Evolutionary conservation across 1,284 basidiomycete genomes (phyloP), one percentile per base, ranked within the genome.

Genomic region (Ustilago loliicola): DNA sequence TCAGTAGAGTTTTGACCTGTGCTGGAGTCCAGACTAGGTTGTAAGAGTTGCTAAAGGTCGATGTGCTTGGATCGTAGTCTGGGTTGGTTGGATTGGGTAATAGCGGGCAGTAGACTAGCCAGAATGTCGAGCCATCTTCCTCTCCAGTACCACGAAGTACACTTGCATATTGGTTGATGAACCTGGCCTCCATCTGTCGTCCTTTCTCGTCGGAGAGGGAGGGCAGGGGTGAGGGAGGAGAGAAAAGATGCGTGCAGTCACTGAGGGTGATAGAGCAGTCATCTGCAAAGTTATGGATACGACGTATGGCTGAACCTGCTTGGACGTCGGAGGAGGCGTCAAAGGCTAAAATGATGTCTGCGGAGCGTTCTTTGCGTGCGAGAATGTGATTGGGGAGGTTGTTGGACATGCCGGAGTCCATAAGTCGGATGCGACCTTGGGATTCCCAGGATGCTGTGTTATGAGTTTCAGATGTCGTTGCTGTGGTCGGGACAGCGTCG

Each of bases 271-370:
- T 59, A 5, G 71, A 40, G 51, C 78, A 73, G 40, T 85, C 80
- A 51, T 69, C 64, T 11, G 74, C 81, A 67, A 85, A 85, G 45
- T 83, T 80, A 66, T 78, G 72, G 21, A 85, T 67, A 6, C 83
- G 76, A 32, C 62, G 65, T 29, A 83, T 60, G 5, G 81, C 80
- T 8, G 83, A 82, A 17, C 80, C 83, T 10, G 66, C 76, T 72
- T 84, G 82, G 27, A 84, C 81, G 61, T 85, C 83, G 4, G 83
- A 84, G 1, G 83, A 84, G n/a, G 83, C 75, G 65, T 85, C 83
- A n/a, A 85, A 83, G 23, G 81, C 75, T 47, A 84, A 60, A 63
- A 85, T 73, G 61, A 85, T 72, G 61, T 85, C 83, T 1, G 81
- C 83, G 3, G 61, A 30, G 30, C 83, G 71, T 63, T 75, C 63